A percentile compares a stretch with the other conserved stretches of the same genome.
phyloP scores from a whole-genome alignment of 108 stramenopile species.

The Fistulifera pelliculosa region DNA sequence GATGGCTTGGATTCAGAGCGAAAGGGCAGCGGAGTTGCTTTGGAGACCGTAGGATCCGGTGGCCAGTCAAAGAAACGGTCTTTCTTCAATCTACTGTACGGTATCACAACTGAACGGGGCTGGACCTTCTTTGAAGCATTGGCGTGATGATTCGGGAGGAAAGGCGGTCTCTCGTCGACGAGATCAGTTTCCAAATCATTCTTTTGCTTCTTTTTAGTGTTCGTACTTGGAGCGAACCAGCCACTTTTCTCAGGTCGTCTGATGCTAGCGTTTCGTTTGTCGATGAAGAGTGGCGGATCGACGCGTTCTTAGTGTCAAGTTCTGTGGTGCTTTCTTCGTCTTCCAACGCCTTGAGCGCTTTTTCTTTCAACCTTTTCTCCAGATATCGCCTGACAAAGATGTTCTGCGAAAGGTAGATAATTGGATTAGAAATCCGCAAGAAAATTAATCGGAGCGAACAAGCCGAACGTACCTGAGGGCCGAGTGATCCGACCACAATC shows the following conservation, averaged over 20 bases:
- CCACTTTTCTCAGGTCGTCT: neutral
- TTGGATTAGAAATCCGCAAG: neutral
- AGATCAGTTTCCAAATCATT: slow-evolving; percentile 1
- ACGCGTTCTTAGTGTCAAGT: neutral
- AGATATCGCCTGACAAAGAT: slow-evolving; percentile 36
- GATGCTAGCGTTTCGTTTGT: neutral
- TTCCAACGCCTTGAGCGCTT: slow-evolving; percentile 6
- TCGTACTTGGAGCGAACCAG: neutral
- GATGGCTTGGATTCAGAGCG: neutral
- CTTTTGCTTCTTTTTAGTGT: slow-evolving; percentile 14
- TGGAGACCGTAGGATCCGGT: slow-evolving; percentile 47
- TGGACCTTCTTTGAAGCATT: slow-evolving; percentile 12
- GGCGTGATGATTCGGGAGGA: slow-evolving; percentile 5
- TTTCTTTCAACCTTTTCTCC: slow-evolving; percentile 19
- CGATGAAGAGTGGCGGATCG: neutral
- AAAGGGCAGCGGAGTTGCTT: slow-evolving; percentile 33
- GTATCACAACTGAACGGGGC: slow-evolving; percentile 42
- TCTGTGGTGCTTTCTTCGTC: slow-evolving; percentile 6
- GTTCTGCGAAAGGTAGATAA: slow-evolving; percentile 12
- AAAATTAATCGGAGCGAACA: neutral
- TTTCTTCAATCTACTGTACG: slow-evolving; percentile 40
- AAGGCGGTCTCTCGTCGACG: neutral
- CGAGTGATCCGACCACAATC: slow-evolving; percentile 36
- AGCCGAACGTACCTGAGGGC: slow-evolving; percentile 53
- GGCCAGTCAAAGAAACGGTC: slow-evolving; percentile 60